phyloP scores from a whole-genome alignment of 768 basidiomycete species.

The Tulasnella sp. region DNA sequence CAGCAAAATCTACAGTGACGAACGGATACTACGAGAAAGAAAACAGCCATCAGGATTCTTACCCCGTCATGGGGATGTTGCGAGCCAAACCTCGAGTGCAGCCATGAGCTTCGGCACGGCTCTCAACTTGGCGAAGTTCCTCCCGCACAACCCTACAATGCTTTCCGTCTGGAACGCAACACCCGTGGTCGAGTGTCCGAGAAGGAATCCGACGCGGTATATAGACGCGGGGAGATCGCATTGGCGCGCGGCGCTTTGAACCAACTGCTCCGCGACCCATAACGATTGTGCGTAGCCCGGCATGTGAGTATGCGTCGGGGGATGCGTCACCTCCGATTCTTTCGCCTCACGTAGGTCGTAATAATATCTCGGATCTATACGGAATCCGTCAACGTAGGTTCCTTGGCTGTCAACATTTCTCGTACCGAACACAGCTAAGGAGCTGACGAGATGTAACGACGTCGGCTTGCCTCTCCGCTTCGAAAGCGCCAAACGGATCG shows the following conservation, averaged over 20 bases:
- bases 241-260: slow-evolving; percentile 1
- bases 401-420: background rate
- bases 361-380: background rate
- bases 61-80: too few relatives aligned
- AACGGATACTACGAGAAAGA: background rate
- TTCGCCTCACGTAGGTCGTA: background rate
- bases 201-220: slow-evolving; percentile 4
- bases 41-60: background rate
- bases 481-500: slow-evolving; percentile 4
- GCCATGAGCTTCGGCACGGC: background rate
- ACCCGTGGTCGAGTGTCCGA: slow-evolving; percentile 10
- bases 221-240: slow-evolving; percentile 8
- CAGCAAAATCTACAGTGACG: background rate
- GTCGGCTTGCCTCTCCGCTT: background rate
- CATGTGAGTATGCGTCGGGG: background rate
- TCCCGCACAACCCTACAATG: background rate
- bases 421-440: slow-evolving; percentile 13
- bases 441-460: slow-evolving; percentile 7
- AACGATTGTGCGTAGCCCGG: slow-evolving; percentile 7
- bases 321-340: slow-evolving; percentile 5
- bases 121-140: background rate
- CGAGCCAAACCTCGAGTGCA: background rate
- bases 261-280: slow-evolving; percentile 12
- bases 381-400: background rate
- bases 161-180: background rate